Conservation (phyloP, 495 filamentous ascomycete species). For the Aspergillus homomorphus region DNA sequence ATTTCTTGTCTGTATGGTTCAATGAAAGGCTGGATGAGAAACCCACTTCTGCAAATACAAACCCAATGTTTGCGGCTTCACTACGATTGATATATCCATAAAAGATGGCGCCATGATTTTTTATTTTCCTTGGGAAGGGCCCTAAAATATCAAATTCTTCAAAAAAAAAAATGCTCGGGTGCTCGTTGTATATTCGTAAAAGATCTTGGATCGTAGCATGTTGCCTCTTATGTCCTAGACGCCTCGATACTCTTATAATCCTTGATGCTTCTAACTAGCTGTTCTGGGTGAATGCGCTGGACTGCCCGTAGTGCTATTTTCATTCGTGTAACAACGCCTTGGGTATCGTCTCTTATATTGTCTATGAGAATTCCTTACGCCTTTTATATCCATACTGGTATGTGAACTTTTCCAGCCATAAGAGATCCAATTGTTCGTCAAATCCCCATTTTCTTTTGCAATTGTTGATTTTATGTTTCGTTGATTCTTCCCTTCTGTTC, state of each 20-base stretch:
- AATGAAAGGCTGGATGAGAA: slow-evolving; percentile 11
- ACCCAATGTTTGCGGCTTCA: slow-evolving; percentile 22
- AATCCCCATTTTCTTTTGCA: neutral
- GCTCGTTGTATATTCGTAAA: neutral
- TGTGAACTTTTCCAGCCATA: neutral
- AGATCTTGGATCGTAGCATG: neutral
- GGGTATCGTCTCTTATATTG: slow-evolving; percentile 20
- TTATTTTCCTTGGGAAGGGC: slow-evolving; percentile 27
- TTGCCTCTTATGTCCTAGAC: no score
- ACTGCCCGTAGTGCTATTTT: no score
- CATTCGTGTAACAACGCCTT: neutral
- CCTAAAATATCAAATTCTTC: slow-evolving; percentile 25
- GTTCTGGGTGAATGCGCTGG: no score
- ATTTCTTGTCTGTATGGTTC: slow-evolving; percentile 21
- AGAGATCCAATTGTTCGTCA: neutral
- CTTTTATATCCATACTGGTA: slow-evolving; percentile 4
- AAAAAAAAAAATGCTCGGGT: slow-evolving; percentile 13
- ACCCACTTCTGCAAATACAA: slow-evolving; percentile 25
- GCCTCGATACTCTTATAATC: neutral
- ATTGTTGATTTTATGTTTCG: slow-evolving; percentile 1
- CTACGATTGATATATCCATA: slow-evolving; percentile 46
- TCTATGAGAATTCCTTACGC: slow-evolving; percentile 5
- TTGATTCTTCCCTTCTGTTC: slow-evolving; percentile 6
- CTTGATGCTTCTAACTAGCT: no score
- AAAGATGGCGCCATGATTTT: slow-evolving; percentile 47